Conservation (phyloP, 805 yeast genomes). For the Torulaspora gathmanii region DNA sequence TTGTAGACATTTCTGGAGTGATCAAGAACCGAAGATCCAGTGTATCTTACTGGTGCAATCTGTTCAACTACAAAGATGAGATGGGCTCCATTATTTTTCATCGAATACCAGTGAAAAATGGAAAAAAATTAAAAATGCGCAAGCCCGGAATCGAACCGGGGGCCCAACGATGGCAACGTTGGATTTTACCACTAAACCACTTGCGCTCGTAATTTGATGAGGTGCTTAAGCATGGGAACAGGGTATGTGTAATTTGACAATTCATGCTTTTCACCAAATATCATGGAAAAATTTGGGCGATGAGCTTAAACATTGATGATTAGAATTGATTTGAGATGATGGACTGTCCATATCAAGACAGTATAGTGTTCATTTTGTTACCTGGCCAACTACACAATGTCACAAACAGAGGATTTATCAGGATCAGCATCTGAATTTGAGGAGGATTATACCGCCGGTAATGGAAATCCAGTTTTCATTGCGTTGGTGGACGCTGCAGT, state of each 20-base stretch:
- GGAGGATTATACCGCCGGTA: conserved; percentile 19
- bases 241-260: neutral
- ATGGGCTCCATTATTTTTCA: conserved; percentile 4
- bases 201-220: conserved; percentile 18
- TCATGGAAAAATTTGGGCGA: neutral
- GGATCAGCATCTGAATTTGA: conserved; percentile 22
- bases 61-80: neutral
- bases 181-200: conserved; percentile 34
- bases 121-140: conserved; percentile 20
- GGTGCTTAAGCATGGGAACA: neutral
- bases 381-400: conserved; percentile 3
- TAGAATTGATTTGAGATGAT: too few species aligned
- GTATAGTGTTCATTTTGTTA: neutral
- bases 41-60: neutral
- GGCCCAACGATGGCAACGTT: conserved; percentile 34
- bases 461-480: conserved; percentile 42
- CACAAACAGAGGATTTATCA: conserved; percentile 13
- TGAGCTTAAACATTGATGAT: neutral
- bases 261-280: neutral
- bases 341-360: neutral
- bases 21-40: too few species aligned
- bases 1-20: conserved; percentile 20
- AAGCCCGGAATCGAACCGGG: conserved; percentile 35
- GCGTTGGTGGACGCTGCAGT: conserved; percentile 66
- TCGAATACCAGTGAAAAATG: neutral